These are phyloP conservation scores for Fusarium robinianum DNA, from an alignment of 2,329 filamentous ascomycete species.

Conservation along the genomic window DNA sequence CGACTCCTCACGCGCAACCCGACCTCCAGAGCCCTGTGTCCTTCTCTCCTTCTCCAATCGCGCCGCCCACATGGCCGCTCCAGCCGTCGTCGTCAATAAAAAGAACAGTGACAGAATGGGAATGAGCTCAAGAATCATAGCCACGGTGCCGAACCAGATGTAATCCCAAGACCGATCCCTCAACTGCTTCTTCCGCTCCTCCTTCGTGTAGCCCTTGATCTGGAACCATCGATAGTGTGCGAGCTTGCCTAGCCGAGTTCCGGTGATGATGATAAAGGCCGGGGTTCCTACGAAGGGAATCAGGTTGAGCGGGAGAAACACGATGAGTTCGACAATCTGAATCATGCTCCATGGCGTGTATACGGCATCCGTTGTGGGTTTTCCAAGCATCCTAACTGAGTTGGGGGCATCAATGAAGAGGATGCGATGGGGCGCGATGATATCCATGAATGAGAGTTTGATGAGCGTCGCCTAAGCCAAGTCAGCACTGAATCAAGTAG, in stretches of 20 bases:
- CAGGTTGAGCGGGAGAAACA: constrained; percentile 82
- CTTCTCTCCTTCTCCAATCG: constrained; percentile 68
- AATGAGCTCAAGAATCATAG: constrained; percentile 83
- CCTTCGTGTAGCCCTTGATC: constrained; percentile 73
- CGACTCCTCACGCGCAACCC: constrained; percentile 18
- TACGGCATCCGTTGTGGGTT: constrained; percentile 73
- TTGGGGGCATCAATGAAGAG: constrained; percentile 70
- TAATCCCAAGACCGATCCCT: constrained; percentile 76
- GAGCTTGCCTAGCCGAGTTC: constrained; percentile 83
- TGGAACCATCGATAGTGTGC: constrained; percentile 92
- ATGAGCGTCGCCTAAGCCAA: constrained; percentile 68
- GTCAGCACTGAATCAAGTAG: constrained; percentile 8
- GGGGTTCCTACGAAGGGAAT: constrained; percentile 82
- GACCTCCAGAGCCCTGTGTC: constrained; percentile 17
- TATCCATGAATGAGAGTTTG: constrained; percentile 69
- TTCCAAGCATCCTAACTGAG: constrained; percentile 79
- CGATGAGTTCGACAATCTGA: constrained; percentile 85
- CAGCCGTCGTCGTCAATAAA: constrained; percentile 81
- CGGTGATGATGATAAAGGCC: constrained; percentile 85
- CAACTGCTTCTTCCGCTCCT: constrained; percentile 73
- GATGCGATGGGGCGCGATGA: constrained; percentile 69
- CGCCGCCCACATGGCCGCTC: constrained; percentile 84
- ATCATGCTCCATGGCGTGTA: constrained; percentile 89
- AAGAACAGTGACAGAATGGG: constrained; percentile 94
- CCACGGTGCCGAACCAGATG: constrained; percentile 88